Evolutionary conservation across 495 filamentous ascomycete species (phyloP).

Genomic region (Xylaria longipes): DNA sequence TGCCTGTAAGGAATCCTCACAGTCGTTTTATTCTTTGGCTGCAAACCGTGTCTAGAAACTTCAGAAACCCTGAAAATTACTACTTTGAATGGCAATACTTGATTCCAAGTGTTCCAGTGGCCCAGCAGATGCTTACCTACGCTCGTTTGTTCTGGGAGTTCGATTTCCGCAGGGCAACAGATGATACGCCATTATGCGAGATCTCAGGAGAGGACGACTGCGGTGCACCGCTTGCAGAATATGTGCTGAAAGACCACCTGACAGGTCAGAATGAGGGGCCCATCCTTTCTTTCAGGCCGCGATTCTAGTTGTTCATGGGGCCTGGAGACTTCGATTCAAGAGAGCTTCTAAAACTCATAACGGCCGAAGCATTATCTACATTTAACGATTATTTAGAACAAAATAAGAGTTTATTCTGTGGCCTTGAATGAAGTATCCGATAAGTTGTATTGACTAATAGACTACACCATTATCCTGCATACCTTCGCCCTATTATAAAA

Average conservation of each 20-base stretch:
- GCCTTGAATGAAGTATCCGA: too few relatives aligned
- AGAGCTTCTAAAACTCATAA: not conserved
- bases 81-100: not conserved
- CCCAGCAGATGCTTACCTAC: not conserved
- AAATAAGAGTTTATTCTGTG: too few relatives aligned
- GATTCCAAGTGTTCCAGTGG: not conserved
- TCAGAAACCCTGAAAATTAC: not conserved
- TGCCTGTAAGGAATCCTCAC: not conserved
- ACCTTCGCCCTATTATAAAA: too few relatives aligned
- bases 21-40: not conserved
- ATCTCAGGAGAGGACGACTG: not conserved
- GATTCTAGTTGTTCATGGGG: not conserved
- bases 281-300: not conserved
- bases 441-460: too few relatives aligned
- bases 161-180: not conserved
- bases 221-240: not conserved
- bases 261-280: not conserved
- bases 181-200: not conserved
- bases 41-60: not conserved
- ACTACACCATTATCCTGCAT: too few relatives aligned
- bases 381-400: not conserved
- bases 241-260: not conserved
- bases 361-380: not conserved
- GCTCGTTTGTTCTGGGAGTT: conserved; percentile 1
- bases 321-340: not conserved